Evolutionary conservation across 768 basidiomycete species (phyloP).

Genomic region (Lentinula guzmanii): DNA sequence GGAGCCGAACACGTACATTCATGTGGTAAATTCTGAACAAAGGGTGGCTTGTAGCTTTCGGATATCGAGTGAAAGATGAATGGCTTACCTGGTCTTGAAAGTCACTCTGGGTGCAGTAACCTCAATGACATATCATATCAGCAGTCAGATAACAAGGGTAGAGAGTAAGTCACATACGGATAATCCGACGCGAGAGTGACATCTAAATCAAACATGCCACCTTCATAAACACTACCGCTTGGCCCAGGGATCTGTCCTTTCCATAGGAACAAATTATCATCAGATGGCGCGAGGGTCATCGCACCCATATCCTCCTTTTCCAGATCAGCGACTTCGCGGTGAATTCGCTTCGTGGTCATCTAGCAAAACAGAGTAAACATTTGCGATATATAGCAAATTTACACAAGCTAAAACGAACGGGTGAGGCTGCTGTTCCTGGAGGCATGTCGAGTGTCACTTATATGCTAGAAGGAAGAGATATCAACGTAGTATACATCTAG

Average conservation of each 20-base stretch:
- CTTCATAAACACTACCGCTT: constrained; percentile 77
- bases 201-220: constrained; percentile 66
- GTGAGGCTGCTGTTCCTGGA: neutral
- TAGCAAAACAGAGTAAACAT: neutral
- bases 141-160: neutral
- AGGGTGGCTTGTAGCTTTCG: neutral
- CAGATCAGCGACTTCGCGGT: constrained; percentile 74
- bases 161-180: constrained; percentile 48
- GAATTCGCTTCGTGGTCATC: constrained; percentile 76
- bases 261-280: constrained; percentile 67
- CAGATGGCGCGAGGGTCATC: constrained; percentile 62
- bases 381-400: neutral
- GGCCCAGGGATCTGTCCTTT: constrained; percentile 76
- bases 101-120: constrained; percentile 72
- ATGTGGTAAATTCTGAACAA: constrained; percentile 74
- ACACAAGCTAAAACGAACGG: neutral
- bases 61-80: neutral
- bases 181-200: constrained; percentile 68
- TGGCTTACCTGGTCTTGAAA: constrained; percentile 62
- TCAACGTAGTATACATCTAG: neutral
- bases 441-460: neutral
- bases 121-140: constrained; percentile 26
- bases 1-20: constrained; percentile 44
- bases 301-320: constrained; percentile 78
- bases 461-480: neutral